These are phyloP conservation scores for Fagopyrum homotropicum DNA, from an alignment of 148 eudicot genomes.

Conservation along the genomic window DNA sequence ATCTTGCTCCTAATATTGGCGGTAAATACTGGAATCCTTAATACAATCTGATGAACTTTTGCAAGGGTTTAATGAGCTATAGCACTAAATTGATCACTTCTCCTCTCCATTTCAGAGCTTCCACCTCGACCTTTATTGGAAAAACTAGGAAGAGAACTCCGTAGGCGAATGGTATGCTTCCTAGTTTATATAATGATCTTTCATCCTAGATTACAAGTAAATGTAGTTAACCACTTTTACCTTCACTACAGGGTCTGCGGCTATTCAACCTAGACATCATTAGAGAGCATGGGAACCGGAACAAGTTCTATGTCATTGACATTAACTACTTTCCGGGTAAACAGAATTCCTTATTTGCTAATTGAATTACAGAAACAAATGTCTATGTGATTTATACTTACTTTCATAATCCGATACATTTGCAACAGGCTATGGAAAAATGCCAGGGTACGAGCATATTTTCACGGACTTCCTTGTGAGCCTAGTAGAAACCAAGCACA, in stretches of 20 bases:
- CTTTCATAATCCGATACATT: background rate
- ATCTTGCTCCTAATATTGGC: conserved; percentile 69
- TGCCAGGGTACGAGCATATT: conserved; percentile 90
- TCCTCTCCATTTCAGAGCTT: conserved; percentile 49
- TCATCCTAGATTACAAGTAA: background rate
- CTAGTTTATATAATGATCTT: background rate
- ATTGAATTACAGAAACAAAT: background rate
- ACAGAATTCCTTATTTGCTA: conserved; percentile 2
- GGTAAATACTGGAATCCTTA: conserved; percentile 27
- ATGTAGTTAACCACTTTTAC: background rate
- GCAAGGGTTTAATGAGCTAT: background rate
- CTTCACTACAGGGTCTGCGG: conserved; percentile 60
- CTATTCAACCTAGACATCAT: conserved; percentile 88
- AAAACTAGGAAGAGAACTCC: conserved; percentile 74
- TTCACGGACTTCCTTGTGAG: conserved; percentile 80
- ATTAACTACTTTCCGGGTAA: conserved; percentile 95
- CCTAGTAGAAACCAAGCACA: conserved; percentile 42
- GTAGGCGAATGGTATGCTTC: conserved; percentile 55
- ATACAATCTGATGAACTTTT: background rate
- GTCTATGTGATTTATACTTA: background rate
- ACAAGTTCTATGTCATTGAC: conserved; percentile 75
- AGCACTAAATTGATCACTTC: background rate
- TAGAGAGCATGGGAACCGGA: conserved; percentile 66
- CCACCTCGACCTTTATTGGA: conserved; percentile 91
- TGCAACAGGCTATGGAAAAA: conserved; percentile 78